Evolutionary conservation across 108 stramenopile species (phyloP).

Genomic region (Nitzschia palea): DNA sequence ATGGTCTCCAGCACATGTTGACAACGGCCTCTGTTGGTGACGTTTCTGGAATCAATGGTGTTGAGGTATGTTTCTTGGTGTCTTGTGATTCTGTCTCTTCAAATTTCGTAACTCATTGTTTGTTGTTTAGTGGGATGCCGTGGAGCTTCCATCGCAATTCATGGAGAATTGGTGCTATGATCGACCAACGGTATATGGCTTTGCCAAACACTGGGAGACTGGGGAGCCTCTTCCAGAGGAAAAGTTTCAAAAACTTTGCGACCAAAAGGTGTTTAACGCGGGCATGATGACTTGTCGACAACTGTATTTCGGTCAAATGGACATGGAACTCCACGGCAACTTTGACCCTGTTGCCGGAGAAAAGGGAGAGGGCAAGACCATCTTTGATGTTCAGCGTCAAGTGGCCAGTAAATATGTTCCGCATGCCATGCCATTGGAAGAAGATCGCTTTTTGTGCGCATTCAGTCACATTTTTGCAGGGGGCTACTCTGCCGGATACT

Average conservation of each 20-base stretch:
- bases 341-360: constrained; percentile 69
- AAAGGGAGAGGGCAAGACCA: constrained; percentile 57
- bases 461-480: constrained; percentile 98
- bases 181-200: constrained; percentile 82
- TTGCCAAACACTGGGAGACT: constrained; percentile 98
- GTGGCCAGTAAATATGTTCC: constrained; percentile 89
- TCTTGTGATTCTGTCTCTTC: neutral
- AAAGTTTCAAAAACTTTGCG: constrained; percentile 93
- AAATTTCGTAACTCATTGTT: neutral
- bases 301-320: constrained; percentile 93
- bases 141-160: constrained; percentile 97
- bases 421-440: constrained; percentile 80
- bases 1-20: constrained; percentile 96
- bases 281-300: constrained; percentile 95
- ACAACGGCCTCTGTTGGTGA: constrained; percentile 92
- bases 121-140: constrained; percentile 89
- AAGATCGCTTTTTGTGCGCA: constrained; percentile 97
- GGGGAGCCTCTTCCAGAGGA: constrained; percentile 95
- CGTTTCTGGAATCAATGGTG: constrained; percentile 96
- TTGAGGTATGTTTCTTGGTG: constrained; percentile 46
- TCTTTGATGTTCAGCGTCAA: constrained; percentile 91
- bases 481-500: constrained; percentile 96
- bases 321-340: constrained; percentile 93
- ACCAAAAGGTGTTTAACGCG: constrained; percentile 90
- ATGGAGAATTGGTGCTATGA: constrained; percentile 99